Conservation (phyloP, 352 stramenopile species). For the Pythium insidiosum region DNA sequence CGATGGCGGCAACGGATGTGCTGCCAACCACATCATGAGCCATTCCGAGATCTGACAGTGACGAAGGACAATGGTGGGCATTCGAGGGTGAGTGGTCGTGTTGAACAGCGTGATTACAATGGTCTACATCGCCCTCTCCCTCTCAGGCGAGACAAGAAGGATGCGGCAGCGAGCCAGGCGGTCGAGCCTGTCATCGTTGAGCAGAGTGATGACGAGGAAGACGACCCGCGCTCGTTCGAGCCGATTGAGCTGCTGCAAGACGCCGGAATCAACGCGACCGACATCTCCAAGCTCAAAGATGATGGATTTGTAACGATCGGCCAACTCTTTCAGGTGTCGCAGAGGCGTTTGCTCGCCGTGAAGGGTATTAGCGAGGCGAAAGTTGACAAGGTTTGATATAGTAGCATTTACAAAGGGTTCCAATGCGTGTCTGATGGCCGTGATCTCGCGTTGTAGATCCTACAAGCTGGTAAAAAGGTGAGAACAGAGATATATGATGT, state of each 20-base stretch:
- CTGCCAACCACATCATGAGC: too few species aligned
- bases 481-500: background rate
- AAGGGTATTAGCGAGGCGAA: conserved; percentile 89
- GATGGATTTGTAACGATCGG: conserved; percentile 75
- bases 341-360: conserved; percentile 54
- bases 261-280: conserved; percentile 59
- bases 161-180: conserved; percentile 14
- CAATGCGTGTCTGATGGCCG: too few species aligned
- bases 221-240: conserved; percentile 51
- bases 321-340: conserved; percentile 74
- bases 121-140: too few species aligned
- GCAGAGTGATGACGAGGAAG: conserved; percentile 38
- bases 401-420: too few species aligned
- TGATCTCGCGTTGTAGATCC: conserved; percentile 38
- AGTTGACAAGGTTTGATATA: conserved; percentile 82
- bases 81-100: background rate
- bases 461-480: conserved; percentile 72
- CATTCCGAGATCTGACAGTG: too few species aligned
- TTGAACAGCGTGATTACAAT: too few species aligned
- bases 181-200: conserved; percentile 18
- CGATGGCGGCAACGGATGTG: too few species aligned
- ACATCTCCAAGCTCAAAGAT: conserved; percentile 75
- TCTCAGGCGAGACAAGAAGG: conserved; percentile 13
- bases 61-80: background rate
- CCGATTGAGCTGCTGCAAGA: conserved; percentile 71